These are phyloP conservation scores for Venturia effusa DNA, from an alignment of 2,329 filamentous ascomycete genomes.

Conservation along the genomic window DNA sequence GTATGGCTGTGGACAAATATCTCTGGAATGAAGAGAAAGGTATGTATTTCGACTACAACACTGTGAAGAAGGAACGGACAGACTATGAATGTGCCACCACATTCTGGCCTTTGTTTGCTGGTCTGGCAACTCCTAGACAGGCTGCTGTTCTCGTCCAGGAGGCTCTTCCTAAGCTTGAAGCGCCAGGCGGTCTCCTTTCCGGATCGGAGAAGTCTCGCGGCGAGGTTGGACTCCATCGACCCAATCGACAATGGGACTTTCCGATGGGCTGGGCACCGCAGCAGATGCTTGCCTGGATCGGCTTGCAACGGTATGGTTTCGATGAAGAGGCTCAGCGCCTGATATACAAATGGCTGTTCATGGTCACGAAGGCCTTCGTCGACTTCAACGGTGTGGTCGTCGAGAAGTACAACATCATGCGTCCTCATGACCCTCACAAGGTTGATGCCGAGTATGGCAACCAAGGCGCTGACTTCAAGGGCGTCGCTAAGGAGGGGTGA, in stretches of 20 bases:
- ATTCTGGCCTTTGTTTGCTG: constrained; percentile 96
- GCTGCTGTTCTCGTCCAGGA: constrained; percentile 72
- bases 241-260: constrained; percentile 97
- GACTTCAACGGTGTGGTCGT: constrained; percentile 98
- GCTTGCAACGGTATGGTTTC: constrained; percentile 83
- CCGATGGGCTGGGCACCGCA: constrained; percentile 98
- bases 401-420: constrained; percentile 96
- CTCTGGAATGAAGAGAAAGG: constrained; percentile 86
- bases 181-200: constrained; percentile 74
- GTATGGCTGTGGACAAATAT: constrained; percentile 80
- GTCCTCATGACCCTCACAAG: constrained; percentile 78
- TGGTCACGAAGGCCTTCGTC: constrained; percentile 97
- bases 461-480: constrained; percentile 90
- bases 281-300: constrained; percentile 96
- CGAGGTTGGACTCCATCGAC: constrained; percentile 63
- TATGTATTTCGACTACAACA: constrained; percentile 98
- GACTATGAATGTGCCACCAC: constrained; percentile 87
- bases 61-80: constrained; percentile 65
- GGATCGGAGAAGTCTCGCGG: constrained; percentile 87
- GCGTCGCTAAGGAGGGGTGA: constrained; percentile 93
- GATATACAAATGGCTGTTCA: constrained; percentile 94
- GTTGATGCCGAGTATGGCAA: constrained; percentile 98
- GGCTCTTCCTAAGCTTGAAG: constrained; percentile 80
- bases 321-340: constrained; percentile 79
- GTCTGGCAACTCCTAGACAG: constrained; percentile 73